Conservation (phyloP, 805 yeast genomes). For the Cyberlindnera saturnus region DNA sequence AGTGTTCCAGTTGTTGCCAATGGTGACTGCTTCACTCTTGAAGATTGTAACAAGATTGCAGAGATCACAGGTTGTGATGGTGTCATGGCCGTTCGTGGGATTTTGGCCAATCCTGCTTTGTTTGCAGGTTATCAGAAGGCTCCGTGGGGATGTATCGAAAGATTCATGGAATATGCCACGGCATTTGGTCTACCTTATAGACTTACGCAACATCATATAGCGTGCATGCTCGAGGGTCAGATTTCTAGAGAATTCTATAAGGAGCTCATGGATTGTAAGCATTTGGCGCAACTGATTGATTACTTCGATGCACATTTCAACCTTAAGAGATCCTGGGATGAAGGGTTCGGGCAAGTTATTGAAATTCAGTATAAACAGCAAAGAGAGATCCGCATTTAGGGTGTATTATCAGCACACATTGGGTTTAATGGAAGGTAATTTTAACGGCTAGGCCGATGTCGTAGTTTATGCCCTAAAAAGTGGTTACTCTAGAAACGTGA, state of each 20-base stretch:
- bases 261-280: conserved; percentile 56
- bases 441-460: neutral
- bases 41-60: conserved; percentile 60
- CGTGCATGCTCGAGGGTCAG: conserved; percentile 72
- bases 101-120: conserved; percentile 78
- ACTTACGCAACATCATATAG: conserved; percentile 79
- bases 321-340: conserved; percentile 60
- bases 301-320: conserved; percentile 74
- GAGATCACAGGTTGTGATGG: conserved; percentile 77
- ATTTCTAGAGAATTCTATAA: conserved; percentile 42
- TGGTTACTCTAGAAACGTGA: conserved; percentile 1
- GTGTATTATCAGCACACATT: neutral
- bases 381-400: conserved; percentile 24
- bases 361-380: conserved; percentile 38
- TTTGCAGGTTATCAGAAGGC: conserved; percentile 69
- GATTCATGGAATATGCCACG: conserved; percentile 71
- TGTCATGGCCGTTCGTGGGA: conserved; percentile 92
- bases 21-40: conserved; percentile 80
- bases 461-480: neutral
- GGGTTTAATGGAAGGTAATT: neutral
- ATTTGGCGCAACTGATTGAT: conserved; percentile 62
- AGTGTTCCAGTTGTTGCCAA: conserved; percentile 87
- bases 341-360: conserved; percentile 53
- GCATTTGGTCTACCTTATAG: conserved; percentile 83
- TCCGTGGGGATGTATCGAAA: conserved; percentile 90